Base-by-base conservation (phyloP, 305 asterid species). In the Ajuga reptans region DNA sequence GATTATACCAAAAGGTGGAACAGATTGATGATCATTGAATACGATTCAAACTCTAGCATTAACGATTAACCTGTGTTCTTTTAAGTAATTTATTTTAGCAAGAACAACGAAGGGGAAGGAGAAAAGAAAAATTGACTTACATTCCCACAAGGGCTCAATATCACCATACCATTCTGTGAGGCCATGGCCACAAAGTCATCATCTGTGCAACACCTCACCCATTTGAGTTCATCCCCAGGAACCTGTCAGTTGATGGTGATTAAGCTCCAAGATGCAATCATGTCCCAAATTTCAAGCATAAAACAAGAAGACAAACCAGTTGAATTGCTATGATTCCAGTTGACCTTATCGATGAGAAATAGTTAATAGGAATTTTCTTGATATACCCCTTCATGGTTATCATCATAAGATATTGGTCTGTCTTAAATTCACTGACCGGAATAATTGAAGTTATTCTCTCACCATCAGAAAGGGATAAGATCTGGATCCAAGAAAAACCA, bases 171-270 rank as follows among this genome's bases (percentile, higher is more conserved):
- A 58, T 89, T 91, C 43, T 84, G 97, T 17, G 99, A 94, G 61
- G 99, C 98, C 97, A 94, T 94, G 53, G 96, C 98, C 72, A 91
- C 95, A 80, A 73, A 85, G 80, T 89, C 96, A 76, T 87, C 89
- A 77, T 91, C 91, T 7, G 93, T 83, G 83, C 99, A 94, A 75
- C 77, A 77, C 68, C 89, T 80, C 75, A 89, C 97, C 99, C 99
- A 94, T 81, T 89, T 94, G 72, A 94, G 84, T 80, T 86, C 96
- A 83, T 94, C 98, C 66, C 94, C 95, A 51, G 96, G 89, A 77
- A 94, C 96, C 99, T 94, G 85, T 69, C 77, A 77, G 74, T 58
- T 67, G 67, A 47, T 45, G 6, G 54, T 61, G 64, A 58, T 72
- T 74, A 69, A 69, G 68, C 54, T 65, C 47, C 60, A 50, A 15